These are phyloP conservation scores for Xylariomycetidae sp. DNA, from an alignment of 2,329 filamentous ascomycete species.

Conservation along the genomic window DNA sequence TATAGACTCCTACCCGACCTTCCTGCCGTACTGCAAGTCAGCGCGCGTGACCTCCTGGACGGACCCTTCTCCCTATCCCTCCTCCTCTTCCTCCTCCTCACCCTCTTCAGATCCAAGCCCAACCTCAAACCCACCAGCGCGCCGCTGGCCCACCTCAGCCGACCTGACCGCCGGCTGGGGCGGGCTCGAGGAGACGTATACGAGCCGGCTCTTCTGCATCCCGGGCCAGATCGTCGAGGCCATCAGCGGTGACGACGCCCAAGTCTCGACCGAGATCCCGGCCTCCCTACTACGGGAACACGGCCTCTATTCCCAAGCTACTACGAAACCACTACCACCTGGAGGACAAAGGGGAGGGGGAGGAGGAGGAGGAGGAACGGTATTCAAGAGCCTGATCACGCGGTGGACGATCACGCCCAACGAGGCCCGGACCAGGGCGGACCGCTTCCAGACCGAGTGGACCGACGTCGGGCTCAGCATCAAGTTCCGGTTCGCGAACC, in stretches of 20 bases:
- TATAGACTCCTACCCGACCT: constrained; percentile 75
- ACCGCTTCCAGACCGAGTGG: constrained; percentile 32
- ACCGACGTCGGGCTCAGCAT: constrained; percentile 75
- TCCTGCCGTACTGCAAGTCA: constrained; percentile 85
- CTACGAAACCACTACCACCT: too few species aligned
- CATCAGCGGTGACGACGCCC: constrained; percentile 52
- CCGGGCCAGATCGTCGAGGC: constrained; percentile 73
- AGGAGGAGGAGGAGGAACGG: constrained; percentile 27
- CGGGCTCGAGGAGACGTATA: constrained; percentile 78
- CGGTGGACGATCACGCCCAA: constrained; percentile 60
- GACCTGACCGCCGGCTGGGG: constrained; percentile 83
- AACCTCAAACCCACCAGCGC: constrained; percentile 22
- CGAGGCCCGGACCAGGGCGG: constrained; percentile 29
- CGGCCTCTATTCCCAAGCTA: constrained; percentile 19
- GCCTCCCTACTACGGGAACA: constrained; percentile 25
- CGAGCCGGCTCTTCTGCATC: constrained; percentile 72
- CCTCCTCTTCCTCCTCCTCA: not conserved
- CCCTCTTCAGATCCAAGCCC: constrained; percentile 22
- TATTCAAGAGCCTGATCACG: constrained; percentile 67
- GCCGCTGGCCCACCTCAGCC: constrained; percentile 66
- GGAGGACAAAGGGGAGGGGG: constrained; percentile 1
- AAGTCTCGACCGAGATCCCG: constrained; percentile 40
- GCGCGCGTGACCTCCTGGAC: constrained; percentile 77
- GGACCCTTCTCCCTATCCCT: constrained; percentile 26
- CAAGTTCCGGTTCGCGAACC: constrained; percentile 80